Conservation (phyloP, 2,329 filamentous ascomycete genomes). For the Aspergillus terreus region DNA sequence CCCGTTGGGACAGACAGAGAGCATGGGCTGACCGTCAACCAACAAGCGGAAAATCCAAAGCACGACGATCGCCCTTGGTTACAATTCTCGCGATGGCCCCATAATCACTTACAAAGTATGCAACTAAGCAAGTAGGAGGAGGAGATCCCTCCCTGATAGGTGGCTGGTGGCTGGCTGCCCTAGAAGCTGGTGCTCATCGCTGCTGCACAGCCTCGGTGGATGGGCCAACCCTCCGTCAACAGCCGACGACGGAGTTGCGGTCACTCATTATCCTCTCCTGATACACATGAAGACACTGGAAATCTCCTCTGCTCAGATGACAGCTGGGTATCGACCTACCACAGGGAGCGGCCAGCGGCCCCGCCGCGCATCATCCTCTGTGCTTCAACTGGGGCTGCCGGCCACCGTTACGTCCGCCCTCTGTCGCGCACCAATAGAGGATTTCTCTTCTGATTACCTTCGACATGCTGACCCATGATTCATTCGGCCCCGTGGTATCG, state of each 20-base stretch:
- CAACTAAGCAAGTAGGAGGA: not conserved
- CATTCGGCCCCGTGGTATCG: slow-evolving; percentile 8
- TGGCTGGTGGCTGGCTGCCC: slow-evolving; percentile 2
- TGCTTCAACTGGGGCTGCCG: no score
- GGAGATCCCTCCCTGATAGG: slow-evolving; percentile 1
- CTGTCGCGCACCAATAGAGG: no score
- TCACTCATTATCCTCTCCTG: not conserved
- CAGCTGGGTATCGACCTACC: not conserved
- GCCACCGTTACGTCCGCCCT: no score
- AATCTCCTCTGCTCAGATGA: slow-evolving; percentile 8
- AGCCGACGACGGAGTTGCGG: not conserved
- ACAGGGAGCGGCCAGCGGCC: not conserved
- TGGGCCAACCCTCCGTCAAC: not conserved
- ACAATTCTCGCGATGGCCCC: no score
- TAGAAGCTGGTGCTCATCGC: not conserved
- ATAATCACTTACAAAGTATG: not conserved
- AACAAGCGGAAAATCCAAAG: not conserved
- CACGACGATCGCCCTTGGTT: not conserved
- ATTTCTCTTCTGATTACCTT: no score
- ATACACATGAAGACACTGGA: not conserved
- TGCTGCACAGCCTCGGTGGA: slow-evolving; percentile 7
- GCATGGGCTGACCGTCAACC: not conserved
- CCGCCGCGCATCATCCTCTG: no score
- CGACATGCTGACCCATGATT: no score
- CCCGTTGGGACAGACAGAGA: no score